phyloP scores from a whole-genome alignment of 441 rosid species.

The Populus trichocarpa region DNA sequence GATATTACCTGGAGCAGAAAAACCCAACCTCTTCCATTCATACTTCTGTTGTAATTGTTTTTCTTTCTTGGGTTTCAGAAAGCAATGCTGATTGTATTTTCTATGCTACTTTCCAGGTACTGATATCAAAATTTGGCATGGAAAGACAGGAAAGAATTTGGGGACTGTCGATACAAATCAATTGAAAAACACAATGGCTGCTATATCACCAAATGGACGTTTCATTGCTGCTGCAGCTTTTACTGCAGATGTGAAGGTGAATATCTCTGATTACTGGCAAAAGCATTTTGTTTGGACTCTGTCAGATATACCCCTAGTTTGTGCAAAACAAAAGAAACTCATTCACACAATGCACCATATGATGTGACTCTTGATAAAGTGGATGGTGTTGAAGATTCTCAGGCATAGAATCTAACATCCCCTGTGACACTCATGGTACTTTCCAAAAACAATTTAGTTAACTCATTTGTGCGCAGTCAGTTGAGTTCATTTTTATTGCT shows the following conservation, averaged over 20 bases:
- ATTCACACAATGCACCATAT: neutral
- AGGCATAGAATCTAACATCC: neutral
- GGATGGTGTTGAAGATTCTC: neutral
- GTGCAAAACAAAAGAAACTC: neutral
- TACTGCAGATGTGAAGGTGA: constrained; percentile 98
- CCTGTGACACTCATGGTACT: neutral
- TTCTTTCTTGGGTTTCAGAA: neutral
- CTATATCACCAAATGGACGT: constrained; percentile 95
- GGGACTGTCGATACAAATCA: constrained; percentile 80
- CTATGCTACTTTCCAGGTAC: constrained; percentile 46
- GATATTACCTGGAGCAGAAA: neutral
- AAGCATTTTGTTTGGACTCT: neutral
- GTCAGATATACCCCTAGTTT: neutral
- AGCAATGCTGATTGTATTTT: constrained; percentile 9
- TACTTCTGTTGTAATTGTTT: neutral
- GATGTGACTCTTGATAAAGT: neutral
- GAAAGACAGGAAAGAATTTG: constrained; percentile 67
- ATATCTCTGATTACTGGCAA: neutral
- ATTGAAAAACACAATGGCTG: constrained; percentile 86
- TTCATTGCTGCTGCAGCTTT: constrained; percentile 98
- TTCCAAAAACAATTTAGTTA: neutral
- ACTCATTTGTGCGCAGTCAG: neutral
- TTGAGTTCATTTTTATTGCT: neutral
- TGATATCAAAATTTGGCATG: constrained; percentile 96
- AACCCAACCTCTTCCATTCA: neutral